Evolutionary conservation across 805 yeast genomes (phyloP).

Genomic region (Wickerhamiella australiensis): DNA sequence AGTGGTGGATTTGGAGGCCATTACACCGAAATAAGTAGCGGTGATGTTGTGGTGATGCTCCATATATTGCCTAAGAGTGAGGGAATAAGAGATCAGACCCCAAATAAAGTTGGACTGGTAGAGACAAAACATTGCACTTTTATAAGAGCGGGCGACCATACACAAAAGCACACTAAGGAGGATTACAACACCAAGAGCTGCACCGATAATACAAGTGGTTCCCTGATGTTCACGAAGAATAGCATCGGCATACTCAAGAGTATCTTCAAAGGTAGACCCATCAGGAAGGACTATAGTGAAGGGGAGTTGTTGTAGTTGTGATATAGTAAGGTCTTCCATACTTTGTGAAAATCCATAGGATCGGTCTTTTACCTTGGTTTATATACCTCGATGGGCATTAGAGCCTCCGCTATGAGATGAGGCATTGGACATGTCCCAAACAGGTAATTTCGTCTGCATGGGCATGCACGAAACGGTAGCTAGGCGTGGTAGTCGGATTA

Average conservation of each 20-base stretch:
- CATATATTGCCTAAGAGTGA: slow-evolving; percentile 19
- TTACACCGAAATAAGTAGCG: slow-evolving; percentile 22
- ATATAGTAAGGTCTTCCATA: neutral
- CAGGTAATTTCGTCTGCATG: slow-evolving; percentile 1
- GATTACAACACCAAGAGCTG: slow-evolving; percentile 45
- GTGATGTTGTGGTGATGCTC: slow-evolving; percentile 9
- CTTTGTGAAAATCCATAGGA: no score
- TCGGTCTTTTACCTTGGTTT: neutral
- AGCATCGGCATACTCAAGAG: neutral
- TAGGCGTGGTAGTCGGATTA: neutral
- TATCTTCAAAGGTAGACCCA: neutral
- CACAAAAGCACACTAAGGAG: slow-evolving; percentile 35
- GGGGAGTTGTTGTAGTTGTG: neutral
- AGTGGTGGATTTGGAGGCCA: slow-evolving; percentile 31
- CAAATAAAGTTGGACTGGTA: slow-evolving; percentile 51
- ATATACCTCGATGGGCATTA: neutral
- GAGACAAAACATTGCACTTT: slow-evolving; percentile 59
- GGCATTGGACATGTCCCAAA: slow-evolving; percentile 9
- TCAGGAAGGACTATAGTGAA: neutral
- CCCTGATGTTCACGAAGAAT: neutral
- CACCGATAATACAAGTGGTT: slow-evolving; percentile 30
- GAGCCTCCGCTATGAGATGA: neutral
- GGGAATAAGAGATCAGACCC: slow-evolving; percentile 40
- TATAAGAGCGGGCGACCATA: slow-evolving; percentile 40
- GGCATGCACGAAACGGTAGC: neutral